These are phyloP conservation scores for Sporothrix pallida DNA, from an alignment of 2,329 filamentous ascomycete species.

Conservation along the genomic window DNA sequence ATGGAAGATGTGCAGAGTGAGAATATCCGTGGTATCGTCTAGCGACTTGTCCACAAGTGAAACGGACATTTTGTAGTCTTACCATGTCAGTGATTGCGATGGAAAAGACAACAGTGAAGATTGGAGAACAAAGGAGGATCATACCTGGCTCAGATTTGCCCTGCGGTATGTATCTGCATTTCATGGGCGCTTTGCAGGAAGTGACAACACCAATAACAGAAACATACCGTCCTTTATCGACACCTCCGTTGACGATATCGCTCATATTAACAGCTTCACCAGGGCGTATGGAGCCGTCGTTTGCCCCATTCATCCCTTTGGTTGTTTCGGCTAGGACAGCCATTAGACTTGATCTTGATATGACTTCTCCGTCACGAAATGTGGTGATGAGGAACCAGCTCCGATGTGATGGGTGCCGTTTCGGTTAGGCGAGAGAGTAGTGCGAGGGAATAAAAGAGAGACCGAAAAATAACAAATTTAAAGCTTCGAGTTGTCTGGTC, in stretches of 20 bases:
- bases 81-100: background rate
- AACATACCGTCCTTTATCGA: background rate
- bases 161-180: background rate
- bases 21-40: conserved; percentile 49
- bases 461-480: background rate
- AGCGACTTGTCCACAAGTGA: conserved; percentile 65
- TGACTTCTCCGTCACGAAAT: background rate
- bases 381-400: no score
- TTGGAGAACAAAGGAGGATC: background rate
- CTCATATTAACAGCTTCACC: background rate
- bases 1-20: conserved; percentile 67
- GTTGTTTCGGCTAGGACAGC: no score
- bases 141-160: no score
- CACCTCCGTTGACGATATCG: background rate
- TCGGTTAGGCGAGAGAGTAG: no score
- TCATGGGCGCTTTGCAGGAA: background rate
- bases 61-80: conserved; percentile 67
- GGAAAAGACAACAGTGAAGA: conserved; percentile 28
- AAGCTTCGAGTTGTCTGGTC: no score
- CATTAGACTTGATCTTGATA: conserved; percentile 22
- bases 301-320: background rate
- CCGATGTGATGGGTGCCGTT: no score
- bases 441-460: no score
- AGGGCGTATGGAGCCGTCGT: no score
- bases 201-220: conserved; percentile 7